Conservation (phyloP, 768 basidiomycete species). For the Tephrocybe sp. region DNA sequence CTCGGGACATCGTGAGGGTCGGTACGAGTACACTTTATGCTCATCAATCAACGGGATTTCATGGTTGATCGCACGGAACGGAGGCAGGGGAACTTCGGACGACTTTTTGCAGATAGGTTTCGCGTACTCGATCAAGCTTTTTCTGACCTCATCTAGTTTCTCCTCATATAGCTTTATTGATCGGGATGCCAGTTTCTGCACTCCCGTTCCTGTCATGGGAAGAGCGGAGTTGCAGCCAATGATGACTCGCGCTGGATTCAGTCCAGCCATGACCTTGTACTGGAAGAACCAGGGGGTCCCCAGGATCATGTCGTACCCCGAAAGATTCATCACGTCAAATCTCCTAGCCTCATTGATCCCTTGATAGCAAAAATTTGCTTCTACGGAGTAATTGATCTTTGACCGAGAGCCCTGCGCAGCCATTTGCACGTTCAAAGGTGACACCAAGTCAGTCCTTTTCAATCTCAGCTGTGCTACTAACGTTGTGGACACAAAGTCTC, state of each 20-base stretch:
- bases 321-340: conserved; percentile 2
- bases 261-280: not conserved
- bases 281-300: conserved; percentile 31
- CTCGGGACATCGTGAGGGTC: conserved; percentile 35
- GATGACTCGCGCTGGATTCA: not conserved
- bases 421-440: no score
- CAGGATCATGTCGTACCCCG: conserved; percentile 19
- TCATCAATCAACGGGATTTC: conserved; percentile 32
- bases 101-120: conserved; percentile 22
- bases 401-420: no score
- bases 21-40: conserved; percentile 27
- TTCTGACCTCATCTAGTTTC: conserved; percentile 8
- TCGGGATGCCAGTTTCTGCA: conserved; percentile 8
- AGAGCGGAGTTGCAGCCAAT: not conserved
- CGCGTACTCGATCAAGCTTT: conserved; percentile 22
- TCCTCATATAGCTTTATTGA: conserved; percentile 10
- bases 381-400: no score
- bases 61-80: conserved; percentile 38
- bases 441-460: not conserved
- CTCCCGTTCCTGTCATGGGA: conserved; percentile 18
- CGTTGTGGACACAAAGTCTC: conserved; percentile 1
- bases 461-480: not conserved
- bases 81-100: conserved; percentile 31
- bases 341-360: not conserved
- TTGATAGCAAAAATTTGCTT: not conserved